A percentile compares a stretch with the other conserved stretches of the same genome.
phyloP scores from a whole-genome alignment of 805 yeast species.

The Pichia cephalocereana region DNA sequence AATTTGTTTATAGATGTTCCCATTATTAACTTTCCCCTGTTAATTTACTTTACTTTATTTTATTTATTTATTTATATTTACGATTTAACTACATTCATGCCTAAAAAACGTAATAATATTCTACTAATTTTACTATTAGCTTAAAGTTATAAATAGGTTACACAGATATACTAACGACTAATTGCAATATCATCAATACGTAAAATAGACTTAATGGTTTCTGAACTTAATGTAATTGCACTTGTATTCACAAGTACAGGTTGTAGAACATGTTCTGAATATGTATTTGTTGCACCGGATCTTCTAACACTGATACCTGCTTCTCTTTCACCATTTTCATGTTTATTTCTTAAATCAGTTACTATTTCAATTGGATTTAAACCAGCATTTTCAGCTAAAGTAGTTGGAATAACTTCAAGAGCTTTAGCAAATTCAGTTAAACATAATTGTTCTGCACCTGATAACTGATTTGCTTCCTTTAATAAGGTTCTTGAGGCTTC shows the following conservation, averaged over 20 bases:
- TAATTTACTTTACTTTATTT: not conserved
- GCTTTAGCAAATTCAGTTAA: slow-evolving; percentile 91
- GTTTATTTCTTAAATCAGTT: slow-evolving; percentile 84
- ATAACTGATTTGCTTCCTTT: slow-evolving; percentile 60
- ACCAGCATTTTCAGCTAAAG: slow-evolving; percentile 93
- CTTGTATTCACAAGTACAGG: slow-evolving; percentile 93
- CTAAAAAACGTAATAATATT: no score
- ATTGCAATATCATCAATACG: slow-evolving; percentile 97
- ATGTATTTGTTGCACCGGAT: slow-evolving; percentile 85
- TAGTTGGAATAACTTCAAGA: slow-evolving; percentile 85
- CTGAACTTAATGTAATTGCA: slow-evolving; percentile 91
- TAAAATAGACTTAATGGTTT: slow-evolving; percentile 89
- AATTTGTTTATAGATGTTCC: not conserved
- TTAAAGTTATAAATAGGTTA: not conserved
- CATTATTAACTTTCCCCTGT: no score
- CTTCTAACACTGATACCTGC: slow-evolving; percentile 97
- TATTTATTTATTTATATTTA: not conserved
- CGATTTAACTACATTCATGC: not conserved
- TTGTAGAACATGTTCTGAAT: slow-evolving; percentile 89
- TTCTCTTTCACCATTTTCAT: slow-evolving; percentile 79
- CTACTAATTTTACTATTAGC: no score
- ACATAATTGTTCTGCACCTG: slow-evolving; percentile 85
- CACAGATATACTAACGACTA: slow-evolving; percentile 43
- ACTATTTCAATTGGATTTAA: slow-evolving; percentile 84
- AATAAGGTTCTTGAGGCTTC: slow-evolving; percentile 71